Base-by-base conservation (phyloP, 2,329 filamentous ascomycete genomes). In the Simplicillium aogashimaense region DNA sequence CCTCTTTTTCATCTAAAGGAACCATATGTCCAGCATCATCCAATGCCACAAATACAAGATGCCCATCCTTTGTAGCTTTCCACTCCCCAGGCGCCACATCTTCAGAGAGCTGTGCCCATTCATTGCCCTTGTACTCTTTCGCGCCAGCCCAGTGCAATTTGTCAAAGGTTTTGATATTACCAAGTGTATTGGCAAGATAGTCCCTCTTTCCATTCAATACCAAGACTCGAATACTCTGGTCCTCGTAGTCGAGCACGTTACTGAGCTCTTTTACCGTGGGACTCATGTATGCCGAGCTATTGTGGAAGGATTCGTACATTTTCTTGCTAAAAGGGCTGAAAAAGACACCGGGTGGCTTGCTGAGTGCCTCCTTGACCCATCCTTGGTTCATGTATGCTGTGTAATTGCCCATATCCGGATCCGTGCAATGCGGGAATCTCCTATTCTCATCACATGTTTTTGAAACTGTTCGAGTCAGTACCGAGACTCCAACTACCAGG, bases 1-100 rank as follows among this genome's bases (percentile, higher is more conserved):
- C 45, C 29, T 49, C 43, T 10, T 44, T 39, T 40, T 42, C 44
- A 20, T 49, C 45, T 35, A 45, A 20, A 30, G 48, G 46, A 40
- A 67, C 63, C 54, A 65, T 54, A 45, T 69, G 64, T 3, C 65
- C 65, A 3, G 60, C 57, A 11, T 55, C 54, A 49, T 67, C 54
- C 4, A 68, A 37, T n/a, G 45, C 45, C 36, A 50, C 48, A 37
- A 51, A 48, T 11, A 45, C 44, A 2, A 50, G 42, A n/a, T 42
- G 41, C 0, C 48, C 42, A 13, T 41, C 37, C 13, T 32, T 37
- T 5, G 29, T 41, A 18, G 37, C 48, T n/a, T 50, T 46, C 47
- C 45, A 47, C 29, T 30, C 29, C 9, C 29, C 29, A n/a, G 40
- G 39, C 13, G 43, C 35, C 9, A 31, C 37, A 38, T 38, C 13